These are phyloP conservation scores for Phytophthora agathidicida DNA, from an alignment of 352 stramenopile genomes.

Conservation along the genomic window DNA sequence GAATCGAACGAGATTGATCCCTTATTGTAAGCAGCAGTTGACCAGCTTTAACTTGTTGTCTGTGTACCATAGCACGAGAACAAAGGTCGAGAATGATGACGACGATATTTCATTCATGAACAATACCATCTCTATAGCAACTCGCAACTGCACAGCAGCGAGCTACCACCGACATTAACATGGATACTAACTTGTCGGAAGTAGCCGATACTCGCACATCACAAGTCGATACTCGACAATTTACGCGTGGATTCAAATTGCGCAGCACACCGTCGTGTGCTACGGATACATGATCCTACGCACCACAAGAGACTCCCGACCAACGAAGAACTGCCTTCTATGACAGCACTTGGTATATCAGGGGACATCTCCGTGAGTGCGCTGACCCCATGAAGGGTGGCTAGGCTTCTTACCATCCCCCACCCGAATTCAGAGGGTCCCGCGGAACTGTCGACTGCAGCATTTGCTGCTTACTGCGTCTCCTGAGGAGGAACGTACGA, in stretches of 20 bases:
- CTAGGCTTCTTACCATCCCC: slow-evolving; percentile 32
- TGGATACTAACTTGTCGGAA: slow-evolving; percentile 24
- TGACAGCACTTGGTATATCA: slow-evolving; percentile 19
- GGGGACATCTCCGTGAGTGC: slow-evolving; percentile 7
- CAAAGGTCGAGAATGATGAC: slow-evolving; percentile 4
- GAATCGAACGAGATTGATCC: slow-evolving; percentile 3
- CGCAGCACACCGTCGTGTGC: slow-evolving; percentile 36
- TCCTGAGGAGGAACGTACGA: slow-evolving; percentile 58
- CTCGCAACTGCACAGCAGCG: not conserved
- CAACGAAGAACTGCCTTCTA: slow-evolving; percentile 28
- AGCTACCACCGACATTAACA: slow-evolving; percentile 14
- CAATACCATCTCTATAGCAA: slow-evolving; percentile 12
- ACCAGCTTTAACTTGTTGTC: no score
- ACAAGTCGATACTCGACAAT: slow-evolving; percentile 17
- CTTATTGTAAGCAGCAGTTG: slow-evolving; percentile 4
- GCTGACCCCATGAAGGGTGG: slow-evolving; percentile 40
- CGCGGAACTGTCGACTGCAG: slow-evolving; percentile 13
- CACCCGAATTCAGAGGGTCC: slow-evolving; percentile 40
- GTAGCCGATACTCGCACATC: not conserved
- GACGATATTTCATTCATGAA: slow-evolving; percentile 17
- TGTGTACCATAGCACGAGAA: no score
- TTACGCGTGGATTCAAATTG: slow-evolving; percentile 39
- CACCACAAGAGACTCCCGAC: slow-evolving; percentile 18
- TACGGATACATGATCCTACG: slow-evolving; percentile 36
- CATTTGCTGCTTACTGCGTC: slow-evolving; percentile 12